Conservation (phyloP, 805 yeast species). For the Yamadazyma philogaea region DNA sequence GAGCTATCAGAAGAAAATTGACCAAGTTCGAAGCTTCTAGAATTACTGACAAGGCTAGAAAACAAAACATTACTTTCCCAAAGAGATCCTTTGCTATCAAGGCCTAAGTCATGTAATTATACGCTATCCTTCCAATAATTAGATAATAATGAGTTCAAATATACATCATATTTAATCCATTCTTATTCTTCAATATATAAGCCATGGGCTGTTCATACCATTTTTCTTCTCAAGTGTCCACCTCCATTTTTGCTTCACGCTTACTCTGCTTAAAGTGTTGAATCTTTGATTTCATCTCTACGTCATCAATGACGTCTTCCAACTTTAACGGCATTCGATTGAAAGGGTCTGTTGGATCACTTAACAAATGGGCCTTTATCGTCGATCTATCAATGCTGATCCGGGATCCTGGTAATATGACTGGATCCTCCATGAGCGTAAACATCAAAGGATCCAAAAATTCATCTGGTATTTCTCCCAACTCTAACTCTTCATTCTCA, state of each 20-base stretch:
- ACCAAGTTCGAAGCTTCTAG: constrained; percentile 80
- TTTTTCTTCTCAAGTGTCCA: neutral
- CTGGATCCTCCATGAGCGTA: constrained; percentile 95
- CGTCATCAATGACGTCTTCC: constrained; percentile 83
- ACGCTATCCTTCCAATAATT: constrained; percentile 7
- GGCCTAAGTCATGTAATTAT: constrained; percentile 58
- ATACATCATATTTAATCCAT: constrained; percentile 8
- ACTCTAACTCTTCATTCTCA: constrained; percentile 79
- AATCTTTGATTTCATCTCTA: constrained; percentile 54
- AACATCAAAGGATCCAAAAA: constrained; percentile 96
- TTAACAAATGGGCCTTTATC: constrained; percentile 86
- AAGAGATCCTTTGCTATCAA: constrained; percentile 97
- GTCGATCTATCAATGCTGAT: constrained; percentile 86
- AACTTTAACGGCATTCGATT: constrained; percentile 86
- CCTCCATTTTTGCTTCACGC: constrained; percentile 20
- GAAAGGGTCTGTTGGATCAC: constrained; percentile 96
- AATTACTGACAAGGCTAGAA: constrained; percentile 84
- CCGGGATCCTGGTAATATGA: constrained; percentile 82
- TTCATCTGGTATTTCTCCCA: constrained; percentile 95
- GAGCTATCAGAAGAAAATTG: constrained; percentile 98
- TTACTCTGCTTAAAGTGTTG: constrained; percentile 51
- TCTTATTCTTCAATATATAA: constrained; percentile 3
- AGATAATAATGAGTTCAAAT: constrained; percentile 10
- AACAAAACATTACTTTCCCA: constrained; percentile 95
- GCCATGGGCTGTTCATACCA: neutral